Base-by-base conservation (phyloP, 2,329 filamentous ascomycete genomes). In the Penicillium sp. region DNA sequence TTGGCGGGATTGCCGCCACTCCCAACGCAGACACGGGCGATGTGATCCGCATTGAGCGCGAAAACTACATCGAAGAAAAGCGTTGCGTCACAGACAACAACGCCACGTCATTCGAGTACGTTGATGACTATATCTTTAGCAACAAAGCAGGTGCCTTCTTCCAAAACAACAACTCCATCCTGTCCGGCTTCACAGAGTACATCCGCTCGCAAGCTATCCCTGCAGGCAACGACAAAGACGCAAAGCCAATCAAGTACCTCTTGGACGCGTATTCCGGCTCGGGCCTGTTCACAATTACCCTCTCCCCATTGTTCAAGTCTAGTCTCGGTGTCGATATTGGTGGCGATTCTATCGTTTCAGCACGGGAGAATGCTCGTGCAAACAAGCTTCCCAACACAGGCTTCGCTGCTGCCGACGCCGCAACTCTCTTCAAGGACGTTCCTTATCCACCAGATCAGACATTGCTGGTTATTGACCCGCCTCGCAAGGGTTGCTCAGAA, bases 91-190 rank as follows among this genome's bases (percentile, higher is more conserved):
- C 92, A 4, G 87, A 97, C 76, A 85, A 86, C 72, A 96, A 93
- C 63, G 88, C 84, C 61, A 89, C 82, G 49, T 87, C 89, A 4
- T 92, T 89, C 31, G 94, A 99, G 74, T 97, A 95, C 76, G 84
- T 99, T 60, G 90, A 88, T 69, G 78, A 86, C 73, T 94, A 89
- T 78, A 80, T 87, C 69, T 96, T 99, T 78, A 87, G 87, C 72
- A 97, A 96, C 78, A 90, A 89, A 3, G 94, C 94, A 11, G 92
- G 92, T 57, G 86, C 90, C 50, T 99, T 99, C 79, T 99, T 99
- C 84, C 94, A 99, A 72, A 99, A 99, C 82, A 99, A 99, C 83
- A 97, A 97, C 80, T 95, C 92, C 53, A 97, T 99, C 75, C 87
- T 99, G 24, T 86, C 90, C 31, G 77, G 80, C 16, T 96, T 97